phyloP scores from a whole-genome alignment of 1,284 basidiomycete species.

The Moesziomyces sp. region DNA sequence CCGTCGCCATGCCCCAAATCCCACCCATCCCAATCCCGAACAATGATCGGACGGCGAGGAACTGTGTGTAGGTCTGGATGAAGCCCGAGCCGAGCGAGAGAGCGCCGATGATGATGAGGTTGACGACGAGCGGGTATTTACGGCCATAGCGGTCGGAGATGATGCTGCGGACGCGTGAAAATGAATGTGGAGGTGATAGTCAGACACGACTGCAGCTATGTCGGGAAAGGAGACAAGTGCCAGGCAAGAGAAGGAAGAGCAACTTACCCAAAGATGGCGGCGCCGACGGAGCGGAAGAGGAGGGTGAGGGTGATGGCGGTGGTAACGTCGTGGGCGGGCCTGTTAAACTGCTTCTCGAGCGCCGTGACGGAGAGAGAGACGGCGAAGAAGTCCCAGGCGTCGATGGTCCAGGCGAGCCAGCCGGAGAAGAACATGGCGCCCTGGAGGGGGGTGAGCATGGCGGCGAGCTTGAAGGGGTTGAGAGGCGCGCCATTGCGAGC shows the following conservation, averaged over 20 bases:
- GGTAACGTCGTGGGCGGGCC: slow-evolving; percentile 43
- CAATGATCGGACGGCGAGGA: slow-evolving; percentile 70
- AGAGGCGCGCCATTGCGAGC: slow-evolving; percentile 57
- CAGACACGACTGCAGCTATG: no score
- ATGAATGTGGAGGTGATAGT: neutral
- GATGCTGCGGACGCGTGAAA: slow-evolving; percentile 9
- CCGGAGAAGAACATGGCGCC: slow-evolving; percentile 58
- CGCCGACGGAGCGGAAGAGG: slow-evolving; percentile 87
- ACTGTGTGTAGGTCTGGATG: slow-evolving; percentile 70
- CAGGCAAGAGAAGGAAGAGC: neutral
- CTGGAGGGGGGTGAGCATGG: slow-evolving; percentile 57
- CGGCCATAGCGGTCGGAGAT: slow-evolving; percentile 78
- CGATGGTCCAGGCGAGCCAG: slow-evolving; percentile 62
- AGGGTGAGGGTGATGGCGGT: slow-evolving; percentile 76
- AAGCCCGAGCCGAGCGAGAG: slow-evolving; percentile 80
- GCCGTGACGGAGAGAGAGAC: slow-evolving; percentile 57
- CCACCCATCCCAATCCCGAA: slow-evolving; percentile 76
- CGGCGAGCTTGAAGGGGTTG: slow-evolving; percentile 60
- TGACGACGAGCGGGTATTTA: slow-evolving; percentile 85
- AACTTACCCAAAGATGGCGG: slow-evolving; percentile 76
- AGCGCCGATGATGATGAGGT: slow-evolving; percentile 70
- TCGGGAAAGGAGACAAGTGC: no score
- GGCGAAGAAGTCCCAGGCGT: slow-evolving; percentile 65
- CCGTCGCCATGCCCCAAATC: slow-evolving; percentile 55
- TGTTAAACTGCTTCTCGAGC: slow-evolving; percentile 34